Evolutionary conservation across 495 filamentous ascomycete species (phyloP).

Genomic region (Neurospora hispaniola): DNA sequence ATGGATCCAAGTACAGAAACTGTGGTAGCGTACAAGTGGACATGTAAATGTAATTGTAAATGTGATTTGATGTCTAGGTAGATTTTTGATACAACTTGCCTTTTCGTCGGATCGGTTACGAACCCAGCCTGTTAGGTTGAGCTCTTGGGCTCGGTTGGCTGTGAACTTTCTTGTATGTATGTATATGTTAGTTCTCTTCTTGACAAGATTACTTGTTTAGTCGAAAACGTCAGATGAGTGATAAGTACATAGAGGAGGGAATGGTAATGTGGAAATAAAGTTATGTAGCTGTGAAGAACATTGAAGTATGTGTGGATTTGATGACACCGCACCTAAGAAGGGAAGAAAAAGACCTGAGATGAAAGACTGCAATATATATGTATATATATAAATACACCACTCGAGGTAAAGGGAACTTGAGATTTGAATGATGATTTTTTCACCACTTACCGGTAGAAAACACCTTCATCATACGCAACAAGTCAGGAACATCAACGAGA

Average conservation of each 20-base stretch:
- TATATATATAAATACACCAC: no score
- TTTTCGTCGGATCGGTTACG: slow-evolving; percentile 64
- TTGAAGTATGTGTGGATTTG: no score
- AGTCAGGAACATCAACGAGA: background rate
- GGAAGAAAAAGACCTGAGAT: no score
- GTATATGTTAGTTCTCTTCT: background rate
- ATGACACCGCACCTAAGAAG: no score
- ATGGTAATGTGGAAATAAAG: no score
- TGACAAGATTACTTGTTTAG: no score
- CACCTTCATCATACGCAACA: background rate
- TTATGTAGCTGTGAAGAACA: no score
- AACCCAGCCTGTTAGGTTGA: slow-evolving; percentile 68
- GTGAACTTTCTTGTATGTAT: slow-evolving; percentile 47
- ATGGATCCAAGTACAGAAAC: background rate
- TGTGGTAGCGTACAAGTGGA: background rate
- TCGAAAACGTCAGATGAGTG: no score
- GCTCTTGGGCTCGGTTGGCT: slow-evolving; percentile 50
- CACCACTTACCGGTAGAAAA: background rate
- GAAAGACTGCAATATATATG: no score
- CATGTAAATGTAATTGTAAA: background rate
- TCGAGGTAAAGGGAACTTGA: no score
- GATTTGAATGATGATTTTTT: no score
- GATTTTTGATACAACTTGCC: slow-evolving; percentile 28
- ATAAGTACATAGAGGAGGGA: no score
- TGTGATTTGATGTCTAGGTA: background rate